Base-by-base conservation (phyloP, 2,329 filamentous ascomycete species). In the Neonectria neomacrospora region DNA sequence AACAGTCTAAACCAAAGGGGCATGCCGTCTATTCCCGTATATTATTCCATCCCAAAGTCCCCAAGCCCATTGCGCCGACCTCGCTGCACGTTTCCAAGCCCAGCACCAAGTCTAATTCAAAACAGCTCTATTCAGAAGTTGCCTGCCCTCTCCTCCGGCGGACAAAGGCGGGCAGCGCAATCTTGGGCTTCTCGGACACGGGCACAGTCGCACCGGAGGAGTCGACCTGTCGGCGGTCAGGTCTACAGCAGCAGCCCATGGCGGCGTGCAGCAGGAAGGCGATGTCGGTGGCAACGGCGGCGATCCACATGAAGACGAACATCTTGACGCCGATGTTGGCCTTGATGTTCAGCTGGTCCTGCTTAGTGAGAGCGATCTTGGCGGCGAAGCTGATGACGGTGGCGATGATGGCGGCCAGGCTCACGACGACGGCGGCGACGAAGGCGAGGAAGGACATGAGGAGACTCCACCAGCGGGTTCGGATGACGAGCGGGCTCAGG, bases 301-400 rank as follows among this genome's bases (percentile, higher is more conserved):
- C 92, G 28, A 93, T 86, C 94, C 95, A 98, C 90, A 97, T 95
- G 74, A 97, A 96, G 0, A 81, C 91, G 72, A 97, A 87, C 91
- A 97, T 94, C 68, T 88, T 85, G 37, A 77, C 79, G 6, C 94
- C 94, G 34, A 97, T 81, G 3, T 85, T 79, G 3, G 90, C 91
- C 10, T 80, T 76, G 70, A 97, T 94, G 77, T 97, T 96, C 55
- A 97, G 82, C 61, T 92, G 88, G 2, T 85, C 84, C 73, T 91
- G 88, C 5, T 85, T 85, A 22, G 88, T 88, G 70, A 96, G 88
- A 58, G 92, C 92, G 63, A 92, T 89, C 68, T 88, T 86, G 81
- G 96, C 94, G 64, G 94, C 92, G 64, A 92, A 79, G 75, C 92
- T 94, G 83, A 97, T 93, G 73, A 90, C 91, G 0, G 93, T 97